phyloP scores from a whole-genome alignment of 768 basidiomycete species.

The Termitomyces heimii region DNA sequence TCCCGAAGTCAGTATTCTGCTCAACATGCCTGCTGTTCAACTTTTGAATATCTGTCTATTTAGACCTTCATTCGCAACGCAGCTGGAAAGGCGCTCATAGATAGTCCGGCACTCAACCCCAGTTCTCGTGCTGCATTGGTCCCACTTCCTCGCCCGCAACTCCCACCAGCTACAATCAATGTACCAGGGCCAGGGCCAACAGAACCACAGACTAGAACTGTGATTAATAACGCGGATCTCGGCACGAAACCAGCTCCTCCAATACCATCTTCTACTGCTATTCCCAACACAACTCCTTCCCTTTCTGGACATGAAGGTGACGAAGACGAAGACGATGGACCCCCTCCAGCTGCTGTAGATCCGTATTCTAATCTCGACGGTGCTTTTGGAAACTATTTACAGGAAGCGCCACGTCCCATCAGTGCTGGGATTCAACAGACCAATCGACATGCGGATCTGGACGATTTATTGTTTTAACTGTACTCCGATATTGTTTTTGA shows the following conservation, averaged over 20 bases:
- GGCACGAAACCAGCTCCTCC: slow-evolving; percentile 27
- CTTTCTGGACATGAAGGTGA: slow-evolving; percentile 26
- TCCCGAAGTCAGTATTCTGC: slow-evolving; percentile 59
- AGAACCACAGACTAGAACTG: slow-evolving; percentile 31
- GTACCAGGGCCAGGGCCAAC: slow-evolving; percentile 61
- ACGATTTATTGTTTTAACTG: slow-evolving; percentile 60
- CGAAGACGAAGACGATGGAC: slow-evolving; percentile 35
- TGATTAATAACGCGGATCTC: slow-evolving; percentile 18
- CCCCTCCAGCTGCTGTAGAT: slow-evolving; percentile 36
- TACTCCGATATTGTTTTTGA: slow-evolving; percentile 3
- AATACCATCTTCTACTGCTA: slow-evolving; percentile 19
- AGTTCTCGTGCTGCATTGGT: slow-evolving; percentile 72
- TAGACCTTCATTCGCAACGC: slow-evolving; percentile 94
- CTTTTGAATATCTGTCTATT: slow-evolving; percentile 1
- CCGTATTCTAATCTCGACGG: slow-evolving; percentile 81
- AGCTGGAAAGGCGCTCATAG: slow-evolving; percentile 71
- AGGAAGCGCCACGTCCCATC: slow-evolving; percentile 70
- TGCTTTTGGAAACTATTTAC: slow-evolving; percentile 68
- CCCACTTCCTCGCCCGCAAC: slow-evolving; percentile 46
- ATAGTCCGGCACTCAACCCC: slow-evolving; percentile 86
- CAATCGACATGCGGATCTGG: slow-evolving; percentile 40
- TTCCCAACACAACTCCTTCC: not conserved
- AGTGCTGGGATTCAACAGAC: slow-evolving; percentile 31
- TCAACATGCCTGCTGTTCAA: not conserved
- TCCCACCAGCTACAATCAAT: slow-evolving; percentile 38